A percentile compares a stretch with the other conserved stretches of the same genome.
These are phyloP conservation scores for Talaromyces funiculosus DNA, from an alignment of 2,329 filamentous ascomycete species.

Conservation along the genomic window DNA sequence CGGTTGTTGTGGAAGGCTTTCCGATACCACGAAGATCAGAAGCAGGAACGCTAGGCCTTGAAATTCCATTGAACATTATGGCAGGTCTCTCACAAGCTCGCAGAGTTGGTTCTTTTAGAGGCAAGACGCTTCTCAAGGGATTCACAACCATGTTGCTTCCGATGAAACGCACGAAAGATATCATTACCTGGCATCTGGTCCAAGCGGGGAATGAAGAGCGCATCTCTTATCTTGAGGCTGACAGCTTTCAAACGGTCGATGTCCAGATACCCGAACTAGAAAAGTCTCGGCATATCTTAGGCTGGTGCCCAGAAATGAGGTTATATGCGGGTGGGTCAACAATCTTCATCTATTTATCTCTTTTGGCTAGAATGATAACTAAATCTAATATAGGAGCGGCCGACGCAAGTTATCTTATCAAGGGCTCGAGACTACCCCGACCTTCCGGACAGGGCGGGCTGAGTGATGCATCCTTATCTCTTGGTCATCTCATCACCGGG, in stretches of 20 bases:
- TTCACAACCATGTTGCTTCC: slow-evolving; percentile 31
- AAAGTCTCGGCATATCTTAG: slow-evolving; percentile 27
- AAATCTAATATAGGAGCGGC: slow-evolving; percentile 16
- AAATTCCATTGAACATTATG: slow-evolving; percentile 20
- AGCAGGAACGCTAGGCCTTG: slow-evolving; percentile 22
- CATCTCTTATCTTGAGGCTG: slow-evolving; percentile 24
- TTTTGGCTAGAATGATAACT: slow-evolving; percentile 12
- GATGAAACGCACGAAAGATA: slow-evolving; percentile 12
- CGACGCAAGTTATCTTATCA: slow-evolving; percentile 18
- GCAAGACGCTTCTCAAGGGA: slow-evolving; percentile 29
- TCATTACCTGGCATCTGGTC: slow-evolving; percentile 27
- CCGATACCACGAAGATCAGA: slow-evolving; percentile 21
- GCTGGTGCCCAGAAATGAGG: slow-evolving; percentile 25
- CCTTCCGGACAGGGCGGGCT: slow-evolving; percentile 15
- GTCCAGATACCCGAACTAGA: slow-evolving; percentile 3
- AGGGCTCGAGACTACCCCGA: slow-evolving; percentile 16
- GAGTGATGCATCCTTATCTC: slow-evolving; percentile 22
- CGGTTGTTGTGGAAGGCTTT: slow-evolving; percentile 27
- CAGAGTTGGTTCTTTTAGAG: slow-evolving; percentile 22
- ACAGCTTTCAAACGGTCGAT: not conserved
- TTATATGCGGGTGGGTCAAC: slow-evolving; percentile 18
- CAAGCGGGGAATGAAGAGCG: slow-evolving; percentile 19
- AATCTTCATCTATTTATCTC: too few species aligned
- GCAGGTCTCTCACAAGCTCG: slow-evolving; percentile 8
- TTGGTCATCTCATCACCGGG: slow-evolving; percentile 20